Evolutionary conservation across 2,329 filamentous ascomycete genomes (phyloP), one percentile per base, ranked within the genome.

Genomic region (Corynespora cassiicola): DNA sequence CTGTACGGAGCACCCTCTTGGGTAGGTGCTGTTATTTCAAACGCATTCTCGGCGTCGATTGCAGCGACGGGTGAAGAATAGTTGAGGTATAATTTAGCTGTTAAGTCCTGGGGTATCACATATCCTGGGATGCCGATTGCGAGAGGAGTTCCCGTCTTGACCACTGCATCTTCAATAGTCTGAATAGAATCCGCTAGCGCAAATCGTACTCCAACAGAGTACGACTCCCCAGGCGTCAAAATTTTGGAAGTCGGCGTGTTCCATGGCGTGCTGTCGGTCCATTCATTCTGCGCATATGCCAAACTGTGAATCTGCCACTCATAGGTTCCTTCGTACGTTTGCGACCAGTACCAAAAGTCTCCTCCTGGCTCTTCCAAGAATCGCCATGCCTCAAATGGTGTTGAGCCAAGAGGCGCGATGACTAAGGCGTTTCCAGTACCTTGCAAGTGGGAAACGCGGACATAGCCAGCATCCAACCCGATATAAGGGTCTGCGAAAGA

Each of bases 251-350:
- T 76, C 0, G 79, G 71, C 3, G 59, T 24, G 48, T 84, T 84
- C 81, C 81, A 84, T 0, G 80, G 79, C 2, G 67, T 54, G 1
- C 60, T 65, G 1, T 39, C 53, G 1, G 65, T 69, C 81, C 80
- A 84, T 50, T 84, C 79, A 0, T 74, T 74, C 42, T 82, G 75
- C 0, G 77, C 76, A 62, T 74, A 83, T 0, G 79, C 79, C 38
- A 74, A 70, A 9, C 71, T 75, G 34, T 79, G 68, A 0, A 77
- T 71, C 48, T 82, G 76, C 79, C 79, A 84, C 47, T 82, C 79
- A 42, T 84, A 84, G 44, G 79, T 75, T 1, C 80, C 80, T 50
- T 84, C 80, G 42, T 79, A 84, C 0, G 74, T 78, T 47, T 83
- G 80, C 29, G 73, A 77, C 1, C 68, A 63, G 17, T 69, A 68